These are phyloP conservation scores for Aspergillus sclerotiicarbonarius DNA, from an alignment of 495 filamentous ascomycete species.

Conservation along the genomic window DNA sequence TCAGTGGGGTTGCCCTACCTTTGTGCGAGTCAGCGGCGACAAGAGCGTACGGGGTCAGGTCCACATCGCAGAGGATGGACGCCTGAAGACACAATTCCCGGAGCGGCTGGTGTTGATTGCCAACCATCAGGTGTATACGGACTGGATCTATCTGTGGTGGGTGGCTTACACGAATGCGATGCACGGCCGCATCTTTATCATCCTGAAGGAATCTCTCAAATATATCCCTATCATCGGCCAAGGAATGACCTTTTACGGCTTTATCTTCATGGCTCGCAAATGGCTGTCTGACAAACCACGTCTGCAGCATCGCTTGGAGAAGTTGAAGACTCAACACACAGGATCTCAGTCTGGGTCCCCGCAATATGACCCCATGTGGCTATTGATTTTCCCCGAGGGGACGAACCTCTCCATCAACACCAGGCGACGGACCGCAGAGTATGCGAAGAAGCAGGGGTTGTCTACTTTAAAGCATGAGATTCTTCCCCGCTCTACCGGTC, in stretches of 20 bases:
- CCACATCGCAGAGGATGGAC: slow-evolving; percentile 51
- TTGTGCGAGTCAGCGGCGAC: slow-evolving; percentile 61
- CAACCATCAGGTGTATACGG: slow-evolving; percentile 70
- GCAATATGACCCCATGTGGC: slow-evolving; percentile 66
- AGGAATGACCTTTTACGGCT: slow-evolving; percentile 68
- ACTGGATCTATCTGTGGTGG: slow-evolving; percentile 75
- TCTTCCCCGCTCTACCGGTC: slow-evolving; percentile 62
- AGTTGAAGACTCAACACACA: slow-evolving; percentile 51
- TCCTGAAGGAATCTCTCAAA: slow-evolving; percentile 66
- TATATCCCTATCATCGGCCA: slow-evolving; percentile 62
- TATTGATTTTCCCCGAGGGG: slow-evolving; percentile 68
- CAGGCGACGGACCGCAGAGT: slow-evolving; percentile 51
- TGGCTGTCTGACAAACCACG: slow-evolving; percentile 63
- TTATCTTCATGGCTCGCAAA: slow-evolving; percentile 68
- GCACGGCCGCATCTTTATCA: slow-evolving; percentile 70
- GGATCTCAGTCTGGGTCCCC: slow-evolving; percentile 49
- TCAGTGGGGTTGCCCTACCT: slow-evolving; percentile 60
- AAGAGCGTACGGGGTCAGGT: slow-evolving; percentile 57
- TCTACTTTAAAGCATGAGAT: slow-evolving; percentile 54
- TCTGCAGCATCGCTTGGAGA: slow-evolving; percentile 57
- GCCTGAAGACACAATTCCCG: slow-evolving; percentile 55
- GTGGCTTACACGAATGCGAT: slow-evolving; percentile 60
- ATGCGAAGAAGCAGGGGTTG: slow-evolving; percentile 54
- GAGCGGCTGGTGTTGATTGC: slow-evolving; percentile 63
- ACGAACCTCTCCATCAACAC: slow-evolving; percentile 64